Conservation (phyloP, 2,329 filamentous ascomycete genomes). For the Xylariaceae sp. region DNA sequence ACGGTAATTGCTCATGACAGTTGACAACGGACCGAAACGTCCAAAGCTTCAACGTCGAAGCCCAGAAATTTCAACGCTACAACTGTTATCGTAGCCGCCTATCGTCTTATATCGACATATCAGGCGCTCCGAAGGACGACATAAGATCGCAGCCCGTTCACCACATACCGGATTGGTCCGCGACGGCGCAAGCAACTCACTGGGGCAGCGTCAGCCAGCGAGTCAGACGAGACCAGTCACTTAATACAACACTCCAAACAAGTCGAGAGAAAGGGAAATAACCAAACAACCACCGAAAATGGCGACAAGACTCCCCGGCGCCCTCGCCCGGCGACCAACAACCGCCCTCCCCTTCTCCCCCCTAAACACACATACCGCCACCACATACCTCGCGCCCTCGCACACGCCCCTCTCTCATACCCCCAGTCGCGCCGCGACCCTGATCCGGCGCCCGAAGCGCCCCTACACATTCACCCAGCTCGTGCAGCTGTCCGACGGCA, state of each 20-base stretch:
- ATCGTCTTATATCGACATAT: background rate
- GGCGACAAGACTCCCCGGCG: constrained; percentile 32
- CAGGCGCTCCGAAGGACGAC: background rate
- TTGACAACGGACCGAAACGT: background rate
- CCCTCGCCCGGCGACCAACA: constrained; percentile 31
- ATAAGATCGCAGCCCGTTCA: background rate
- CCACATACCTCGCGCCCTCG: constrained; percentile 13
- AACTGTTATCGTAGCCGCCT: background rate
- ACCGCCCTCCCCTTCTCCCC: constrained; percentile 18
- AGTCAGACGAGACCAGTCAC: background rate
- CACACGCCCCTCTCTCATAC: constrained; percentile 33
- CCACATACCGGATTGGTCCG: background rate
- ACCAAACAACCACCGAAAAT: constrained; percentile 21
- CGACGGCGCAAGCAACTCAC: background rate
- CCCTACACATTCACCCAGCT: constrained; percentile 98
- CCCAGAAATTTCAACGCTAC: background rate
- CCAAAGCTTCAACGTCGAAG: background rate
- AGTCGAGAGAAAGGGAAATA: constrained; percentile 4
- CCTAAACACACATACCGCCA: constrained; percentile 13
- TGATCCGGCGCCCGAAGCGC: constrained; percentile 79
- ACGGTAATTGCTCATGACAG: background rate
- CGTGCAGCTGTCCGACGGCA: constrained; percentile 85
- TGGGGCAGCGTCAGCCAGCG: background rate
- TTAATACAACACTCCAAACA: constrained; percentile 5
- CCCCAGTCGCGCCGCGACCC: constrained; percentile 75